phyloP scores from a whole-genome alignment of 192 early-diverging fungal species.

The Coemansia pectinata region DNA sequence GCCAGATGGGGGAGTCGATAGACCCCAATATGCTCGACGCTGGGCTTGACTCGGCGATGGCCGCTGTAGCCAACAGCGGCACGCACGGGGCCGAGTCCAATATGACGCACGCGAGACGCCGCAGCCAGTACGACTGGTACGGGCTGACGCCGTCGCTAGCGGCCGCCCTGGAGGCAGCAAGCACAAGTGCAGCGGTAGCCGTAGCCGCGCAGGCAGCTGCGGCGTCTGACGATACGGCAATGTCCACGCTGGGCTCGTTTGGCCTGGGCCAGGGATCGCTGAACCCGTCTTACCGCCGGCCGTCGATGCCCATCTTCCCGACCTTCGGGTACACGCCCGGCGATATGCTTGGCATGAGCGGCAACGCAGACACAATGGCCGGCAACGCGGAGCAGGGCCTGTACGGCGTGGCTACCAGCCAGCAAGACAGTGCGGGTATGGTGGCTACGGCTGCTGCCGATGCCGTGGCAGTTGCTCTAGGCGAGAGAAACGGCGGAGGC shows the following conservation, averaged over 20 bases:
- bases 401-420: conserved; percentile 10
- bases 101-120: conserved; percentile 39
- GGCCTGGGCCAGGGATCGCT: conserved; percentile 14
- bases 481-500: background rate
- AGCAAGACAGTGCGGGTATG: conserved; percentile 8
- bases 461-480: conserved; percentile 31
- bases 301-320: conserved; percentile 54
- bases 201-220: conserved; percentile 11
- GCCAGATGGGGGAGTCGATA: conserved; percentile 33
- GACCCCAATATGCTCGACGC: conserved; percentile 54
- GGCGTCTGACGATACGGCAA: conserved; percentile 4
- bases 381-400: background rate
- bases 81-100: conserved; percentile 1
- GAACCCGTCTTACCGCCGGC: conserved; percentile 32
- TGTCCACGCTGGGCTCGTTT: conserved; percentile 28
- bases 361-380: background rate
- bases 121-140: conserved; percentile 56
- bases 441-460: conserved; percentile 31
- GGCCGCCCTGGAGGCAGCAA: conserved; percentile 38
- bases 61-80: background rate
- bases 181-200: conserved; percentile 17
- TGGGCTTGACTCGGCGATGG: conserved; percentile 12
- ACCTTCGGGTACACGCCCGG: conserved; percentile 22
- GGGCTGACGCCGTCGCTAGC: conserved; percentile 50
- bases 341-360: conserved; percentile 31